Conservation (phyloP, 129 eudicot genomes). For the Centaurea solstitialis region DNA sequence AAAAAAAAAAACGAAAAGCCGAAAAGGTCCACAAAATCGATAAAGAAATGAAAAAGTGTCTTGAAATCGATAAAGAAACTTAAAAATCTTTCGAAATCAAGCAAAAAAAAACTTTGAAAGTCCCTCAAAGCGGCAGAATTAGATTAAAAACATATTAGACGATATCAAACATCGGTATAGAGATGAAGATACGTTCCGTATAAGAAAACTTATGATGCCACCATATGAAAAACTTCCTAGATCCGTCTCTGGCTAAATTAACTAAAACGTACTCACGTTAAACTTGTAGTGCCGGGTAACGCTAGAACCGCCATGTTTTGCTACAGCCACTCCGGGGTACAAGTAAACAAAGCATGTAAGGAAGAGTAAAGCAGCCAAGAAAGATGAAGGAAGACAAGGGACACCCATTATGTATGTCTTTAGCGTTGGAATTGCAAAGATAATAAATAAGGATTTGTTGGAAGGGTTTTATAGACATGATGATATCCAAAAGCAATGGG, state of each 20-base stretch:
- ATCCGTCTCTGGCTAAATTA: background rate
- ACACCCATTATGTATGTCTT: background rate
- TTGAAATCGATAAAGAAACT: too few species aligned
- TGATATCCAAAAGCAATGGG: background rate
- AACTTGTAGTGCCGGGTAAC: slow-evolving; percentile 57
- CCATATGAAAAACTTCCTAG: too few species aligned
- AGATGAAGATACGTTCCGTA: too few species aligned
- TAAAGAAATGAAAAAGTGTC: too few species aligned
- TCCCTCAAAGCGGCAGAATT: too few species aligned
- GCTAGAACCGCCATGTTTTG: slow-evolving; percentile 20
- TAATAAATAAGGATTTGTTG: background rate
- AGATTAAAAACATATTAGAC: too few species aligned
- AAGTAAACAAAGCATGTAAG: slow-evolving; percentile 25
- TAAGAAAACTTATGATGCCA: too few species aligned
- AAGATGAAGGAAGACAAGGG: slow-evolving; percentile 9
- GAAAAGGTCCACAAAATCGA: too few species aligned
- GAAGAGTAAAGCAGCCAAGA: slow-evolving; percentile 27
- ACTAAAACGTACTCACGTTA: slow-evolving; percentile 26
- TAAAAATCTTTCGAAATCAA: too few species aligned
- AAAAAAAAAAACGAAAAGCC: too few species aligned
- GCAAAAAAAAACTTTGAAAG: too few species aligned
- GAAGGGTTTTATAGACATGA: slow-evolving; percentile 33
- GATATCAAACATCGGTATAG: too few species aligned
- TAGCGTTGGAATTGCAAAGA: background rate
- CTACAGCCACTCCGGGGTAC: slow-evolving; percentile 25